phyloP scores from a whole-genome alignment of 2,329 filamentous ascomycete genomes.

The Diaporthe destruens region DNA sequence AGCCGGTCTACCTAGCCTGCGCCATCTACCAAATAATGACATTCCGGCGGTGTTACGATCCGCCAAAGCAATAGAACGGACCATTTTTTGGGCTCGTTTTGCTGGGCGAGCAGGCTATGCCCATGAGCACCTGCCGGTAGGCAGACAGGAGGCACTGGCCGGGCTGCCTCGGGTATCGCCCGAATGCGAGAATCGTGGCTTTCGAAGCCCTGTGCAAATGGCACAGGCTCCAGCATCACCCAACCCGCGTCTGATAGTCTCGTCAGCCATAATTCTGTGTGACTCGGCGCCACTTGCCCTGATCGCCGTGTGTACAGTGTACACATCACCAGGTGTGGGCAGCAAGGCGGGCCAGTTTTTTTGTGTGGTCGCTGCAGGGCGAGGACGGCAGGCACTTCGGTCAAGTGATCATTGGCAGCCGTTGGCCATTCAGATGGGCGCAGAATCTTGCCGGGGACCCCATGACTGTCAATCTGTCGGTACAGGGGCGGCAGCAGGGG shows the following conservation, averaged over 20 bases:
- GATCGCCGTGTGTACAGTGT: slow-evolving; percentile 24
- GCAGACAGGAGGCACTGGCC: not conserved
- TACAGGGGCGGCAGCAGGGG: slow-evolving; percentile 30
- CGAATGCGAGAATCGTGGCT: slow-evolving; percentile 4
- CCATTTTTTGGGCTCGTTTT: not conserved
- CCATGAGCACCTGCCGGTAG: not conserved
- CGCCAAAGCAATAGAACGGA: not conserved
- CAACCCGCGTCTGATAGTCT: not conserved
- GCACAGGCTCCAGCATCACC: slow-evolving; percentile 8
- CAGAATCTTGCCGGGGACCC: slow-evolving; percentile 32
- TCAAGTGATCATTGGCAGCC: slow-evolving; percentile 36
- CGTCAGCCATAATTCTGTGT: not conserved
- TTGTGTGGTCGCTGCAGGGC: not conserved
- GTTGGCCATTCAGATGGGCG: slow-evolving; percentile 32
- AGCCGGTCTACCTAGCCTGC: slow-evolving; percentile 29
- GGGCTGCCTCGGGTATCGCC: not conserved
- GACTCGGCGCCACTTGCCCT: slow-evolving; percentile 18
- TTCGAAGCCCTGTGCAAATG: not conserved
- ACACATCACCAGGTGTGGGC: slow-evolving; percentile 27
- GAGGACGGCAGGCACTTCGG: slow-evolving; percentile 32
- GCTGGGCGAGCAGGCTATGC: slow-evolving; percentile 7
- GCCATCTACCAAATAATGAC: slow-evolving; percentile 24
- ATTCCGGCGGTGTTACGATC: slow-evolving; percentile 18
- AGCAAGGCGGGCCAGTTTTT: slow-evolving; percentile 6
- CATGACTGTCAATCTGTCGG: slow-evolving; percentile 30